Percentiles rank a stretch among this genome's conserved stretches.
These are phyloP conservation scores for Trichoderma breve DNA, from an alignment of 2,329 filamentous ascomycete genomes.

Conservation along the genomic window DNA sequence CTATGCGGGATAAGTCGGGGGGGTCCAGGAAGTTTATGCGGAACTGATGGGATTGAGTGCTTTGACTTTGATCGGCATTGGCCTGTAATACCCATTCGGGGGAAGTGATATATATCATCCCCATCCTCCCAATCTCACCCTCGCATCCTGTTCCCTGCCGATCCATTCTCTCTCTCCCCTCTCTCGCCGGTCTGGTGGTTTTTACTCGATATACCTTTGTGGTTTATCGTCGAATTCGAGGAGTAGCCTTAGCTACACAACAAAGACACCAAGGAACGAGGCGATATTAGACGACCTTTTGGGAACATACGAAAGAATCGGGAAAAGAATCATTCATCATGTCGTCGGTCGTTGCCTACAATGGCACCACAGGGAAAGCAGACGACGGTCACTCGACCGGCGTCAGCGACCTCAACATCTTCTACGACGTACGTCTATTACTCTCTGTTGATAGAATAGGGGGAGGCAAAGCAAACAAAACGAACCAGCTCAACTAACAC, in stretches of 20 bases:
- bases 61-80: not conserved
- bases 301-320: not conserved
- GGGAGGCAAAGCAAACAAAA: not conserved
- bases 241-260: not conserved
- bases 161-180: not conserved
- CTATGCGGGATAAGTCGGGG: slow-evolving; percentile 6
- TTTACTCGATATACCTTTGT: not conserved
- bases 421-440: slow-evolving; percentile 65
- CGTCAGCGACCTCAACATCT: slow-evolving; percentile 75
- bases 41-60: not conserved
- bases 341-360: slow-evolving; percentile 42
- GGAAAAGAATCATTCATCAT: slow-evolving; percentile 24
- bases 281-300: not conserved
- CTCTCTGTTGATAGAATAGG: not conserved
- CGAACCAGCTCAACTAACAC: not conserved
- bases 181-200: not conserved
- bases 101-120: not conserved
- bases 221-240: not conserved
- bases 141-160: not conserved
- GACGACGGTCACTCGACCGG: slow-evolving; percentile 50
- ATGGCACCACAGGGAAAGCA: slow-evolving; percentile 49
- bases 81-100: not conserved
- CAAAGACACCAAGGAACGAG: not conserved
- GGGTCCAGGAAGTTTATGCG: not conserved
- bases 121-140: not conserved